phyloP scores from a whole-genome alignment of 2,329 filamentous ascomycete species.

The Aspergillus ruber region DNA sequence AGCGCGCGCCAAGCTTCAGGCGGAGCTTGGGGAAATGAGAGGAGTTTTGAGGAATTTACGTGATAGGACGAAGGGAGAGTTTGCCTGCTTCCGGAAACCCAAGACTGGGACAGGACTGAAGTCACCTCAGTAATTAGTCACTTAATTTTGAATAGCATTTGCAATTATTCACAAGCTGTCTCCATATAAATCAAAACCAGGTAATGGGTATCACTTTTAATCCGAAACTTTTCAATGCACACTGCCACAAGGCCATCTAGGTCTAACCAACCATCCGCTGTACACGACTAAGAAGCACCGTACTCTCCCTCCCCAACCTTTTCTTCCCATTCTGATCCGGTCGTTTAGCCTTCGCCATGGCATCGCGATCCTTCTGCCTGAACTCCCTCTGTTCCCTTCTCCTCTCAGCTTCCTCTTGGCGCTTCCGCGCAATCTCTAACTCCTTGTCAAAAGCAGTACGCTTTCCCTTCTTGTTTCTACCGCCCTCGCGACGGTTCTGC shows the following conservation, averaged over 20 bases:
- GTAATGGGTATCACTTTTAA: constrained; percentile 16
- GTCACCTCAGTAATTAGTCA: constrained; percentile 3
- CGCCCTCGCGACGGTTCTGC: constrained; percentile 15
- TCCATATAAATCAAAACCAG: constrained; percentile 3
- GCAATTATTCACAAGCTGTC: constrained; percentile 1
- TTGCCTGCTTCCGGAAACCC: constrained; percentile 72
- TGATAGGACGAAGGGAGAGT: constrained; percentile 76
- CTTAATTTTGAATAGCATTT: background rate
- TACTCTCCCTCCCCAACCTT: constrained; percentile 76
- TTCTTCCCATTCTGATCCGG: constrained; percentile 64
- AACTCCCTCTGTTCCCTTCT: constrained; percentile 59
- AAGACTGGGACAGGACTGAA: constrained; percentile 34
- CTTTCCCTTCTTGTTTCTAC: constrained; percentile 35
- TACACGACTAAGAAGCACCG: constrained; percentile 69
- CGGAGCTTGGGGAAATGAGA: constrained; percentile 84
- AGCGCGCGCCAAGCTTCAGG: constrained; percentile 71
- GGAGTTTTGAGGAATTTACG: constrained; percentile 75
- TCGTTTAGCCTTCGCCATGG: constrained; percentile 55
- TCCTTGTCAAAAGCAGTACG: constrained; percentile 57
- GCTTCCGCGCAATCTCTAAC: constrained; percentile 60
- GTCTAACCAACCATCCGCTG: constrained; percentile 58
- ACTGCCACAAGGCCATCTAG: constrained; percentile 6
- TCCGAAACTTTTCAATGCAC: constrained; percentile 7
- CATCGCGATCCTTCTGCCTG: constrained; percentile 64
- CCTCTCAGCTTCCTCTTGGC: constrained; percentile 54